Evolutionary conservation across 768 basidiomycete genomes (phyloP), one percentile per base, ranked within the genome.

Genomic region (Russula griseocarnosa): DNA sequence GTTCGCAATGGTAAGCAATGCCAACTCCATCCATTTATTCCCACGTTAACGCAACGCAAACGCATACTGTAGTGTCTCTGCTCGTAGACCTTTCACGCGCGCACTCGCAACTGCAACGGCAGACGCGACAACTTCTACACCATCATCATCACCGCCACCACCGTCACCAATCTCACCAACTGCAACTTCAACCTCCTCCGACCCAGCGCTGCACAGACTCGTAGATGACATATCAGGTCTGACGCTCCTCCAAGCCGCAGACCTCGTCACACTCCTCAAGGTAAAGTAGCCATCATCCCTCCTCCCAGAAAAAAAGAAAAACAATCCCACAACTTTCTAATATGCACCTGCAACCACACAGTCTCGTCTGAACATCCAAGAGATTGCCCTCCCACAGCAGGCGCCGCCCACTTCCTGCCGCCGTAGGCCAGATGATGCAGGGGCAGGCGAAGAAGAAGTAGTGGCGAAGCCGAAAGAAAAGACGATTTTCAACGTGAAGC

Each of bases 381-480:
- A 98, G 79, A 92, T 98, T 72, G 93, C 94, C 20, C 84, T 97
- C 82, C 94, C 52, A 79, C 90, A 38, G 85, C 91, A 14, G 77
- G 89, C 30, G 80, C 86, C 20, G 78, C n/a, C n/a, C 84, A 3
- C 77, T 85, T 0, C 78, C 83, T 9, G 78, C 82, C 2, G 81
- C 82, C 16, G 82, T 86, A 57, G 79, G 80, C 20, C 67, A 22
- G 86, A 86, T 76, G 91, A 60, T 5, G 58, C 22, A n/a, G 40
- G 10, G 1, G 51, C n/a, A 4, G 56, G 20, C n/a, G 62, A 22
- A 13, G 62, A 18, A 11, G 59, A 65, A 7, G 63, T 42, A 5
- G 54, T 52, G 87, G 93, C 94, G 75, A 97, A 95, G 73, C 94
- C 94, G 55, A 98, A 97, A 79, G 97, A 98, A 80, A 98, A 98